A percentile compares a stretch with the other conserved stretches of the same genome.
Evolutionary conservation across 176 grass and related monocot genomes (phyloP).

Genomic region (Chloris gayana): DNA sequence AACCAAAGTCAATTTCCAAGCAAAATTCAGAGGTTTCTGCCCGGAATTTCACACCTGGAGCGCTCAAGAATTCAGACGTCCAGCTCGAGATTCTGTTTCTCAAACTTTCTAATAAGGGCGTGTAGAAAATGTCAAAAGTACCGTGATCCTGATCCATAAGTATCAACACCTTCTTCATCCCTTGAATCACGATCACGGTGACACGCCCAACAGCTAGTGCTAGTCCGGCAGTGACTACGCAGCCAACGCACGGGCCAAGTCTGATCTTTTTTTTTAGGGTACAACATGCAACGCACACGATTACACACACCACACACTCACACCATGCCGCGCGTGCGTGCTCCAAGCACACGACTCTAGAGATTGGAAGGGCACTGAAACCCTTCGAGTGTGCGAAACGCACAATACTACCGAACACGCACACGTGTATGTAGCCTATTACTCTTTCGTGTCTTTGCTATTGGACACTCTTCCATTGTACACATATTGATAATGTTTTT

Average conservation of each 20-base stretch:
- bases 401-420: no score
- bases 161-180: neutral
- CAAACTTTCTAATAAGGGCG: neutral
- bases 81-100: neutral
- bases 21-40: neutral
- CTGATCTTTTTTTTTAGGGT: no score
- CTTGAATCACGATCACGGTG: neutral
- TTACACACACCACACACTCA: no score
- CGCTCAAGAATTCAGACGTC: neutral
- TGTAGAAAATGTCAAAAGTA: neutral
- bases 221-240: neutral
- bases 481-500: no score
- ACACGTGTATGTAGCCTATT: no score
- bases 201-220: neutral
- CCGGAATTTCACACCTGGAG: conserved; percentile 1
- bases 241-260: neutral
- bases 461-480: no score
- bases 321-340: no score
- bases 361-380: no score
- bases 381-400: no score
- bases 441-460: no score
- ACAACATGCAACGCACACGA: no score
- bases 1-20: neutral
- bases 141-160: neutral
- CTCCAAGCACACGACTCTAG: no score